These are phyloP conservation scores for Colletotrichum costaricense DNA, from an alignment of 2,329 filamentous ascomycete genomes.

Conservation along the genomic window DNA sequence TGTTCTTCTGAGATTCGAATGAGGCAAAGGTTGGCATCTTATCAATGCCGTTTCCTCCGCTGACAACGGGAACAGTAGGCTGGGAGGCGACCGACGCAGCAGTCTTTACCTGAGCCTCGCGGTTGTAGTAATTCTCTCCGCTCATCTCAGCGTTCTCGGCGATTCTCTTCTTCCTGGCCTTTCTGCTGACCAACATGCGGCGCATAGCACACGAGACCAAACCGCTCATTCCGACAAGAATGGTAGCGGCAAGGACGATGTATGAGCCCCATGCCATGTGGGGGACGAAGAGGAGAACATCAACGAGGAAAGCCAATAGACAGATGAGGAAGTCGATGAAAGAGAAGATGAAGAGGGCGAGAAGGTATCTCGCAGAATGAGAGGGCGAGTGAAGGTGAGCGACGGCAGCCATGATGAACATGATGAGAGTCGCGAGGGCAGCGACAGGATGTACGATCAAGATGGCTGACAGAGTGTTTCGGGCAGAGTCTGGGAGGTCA, in stretches of 20 bases:
- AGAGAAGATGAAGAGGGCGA: slow-evolving; percentile 86
- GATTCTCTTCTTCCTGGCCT: slow-evolving; percentile 92
- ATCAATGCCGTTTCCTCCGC: slow-evolving; percentile 65
- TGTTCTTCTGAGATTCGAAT: slow-evolving; percentile 75
- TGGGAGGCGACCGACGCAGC: slow-evolving; percentile 58
- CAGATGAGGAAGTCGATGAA: slow-evolving; percentile 87
- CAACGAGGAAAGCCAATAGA: slow-evolving; percentile 89
- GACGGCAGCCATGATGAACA: slow-evolving; percentile 81
- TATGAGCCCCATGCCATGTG: slow-evolving; percentile 95
- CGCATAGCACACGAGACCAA: slow-evolving; percentile 96
- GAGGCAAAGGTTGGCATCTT: slow-evolving; percentile 68
- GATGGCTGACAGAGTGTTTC: slow-evolving; percentile 81
- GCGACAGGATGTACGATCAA: slow-evolving; percentile 94
- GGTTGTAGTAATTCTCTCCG: slow-evolving; percentile 89
- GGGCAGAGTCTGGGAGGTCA: slow-evolving; percentile 63
- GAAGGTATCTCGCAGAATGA: slow-evolving; percentile 89
- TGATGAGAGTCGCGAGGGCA: slow-evolving; percentile 85
- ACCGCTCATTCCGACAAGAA: slow-evolving; percentile 83
- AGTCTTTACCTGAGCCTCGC: slow-evolving; percentile 68
- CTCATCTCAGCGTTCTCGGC: slow-evolving; percentile 98
- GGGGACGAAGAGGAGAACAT: slow-evolving; percentile 93
- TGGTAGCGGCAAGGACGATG: slow-evolving; percentile 89
- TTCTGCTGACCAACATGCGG: slow-evolving; percentile 88
- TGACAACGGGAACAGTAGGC: slow-evolving; percentile 68
- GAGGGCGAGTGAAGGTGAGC: slow-evolving; percentile 90